Evolutionary conservation across 441 rosid genomes (phyloP).

Genomic region (Mallotus repandus): DNA sequence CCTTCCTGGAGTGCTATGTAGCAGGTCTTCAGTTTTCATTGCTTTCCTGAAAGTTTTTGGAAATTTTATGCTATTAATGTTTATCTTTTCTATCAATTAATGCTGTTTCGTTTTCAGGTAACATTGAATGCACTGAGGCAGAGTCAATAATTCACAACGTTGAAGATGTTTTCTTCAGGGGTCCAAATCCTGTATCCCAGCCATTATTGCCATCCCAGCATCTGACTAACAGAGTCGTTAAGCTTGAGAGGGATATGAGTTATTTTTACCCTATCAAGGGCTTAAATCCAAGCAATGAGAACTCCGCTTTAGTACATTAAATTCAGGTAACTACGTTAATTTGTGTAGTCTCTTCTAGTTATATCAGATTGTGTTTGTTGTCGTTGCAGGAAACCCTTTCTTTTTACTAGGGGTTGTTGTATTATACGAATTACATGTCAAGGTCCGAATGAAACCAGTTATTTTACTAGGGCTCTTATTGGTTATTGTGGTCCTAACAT

Average conservation of each 20-base stretch:
- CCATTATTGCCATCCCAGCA: conserved; percentile 69
- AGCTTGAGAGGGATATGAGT: conserved; percentile 54
- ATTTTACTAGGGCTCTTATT: no score
- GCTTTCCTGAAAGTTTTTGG: background rate
- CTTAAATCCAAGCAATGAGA: conserved; percentile 72
- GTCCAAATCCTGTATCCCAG: conserved; percentile 55
- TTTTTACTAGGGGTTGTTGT: background rate
- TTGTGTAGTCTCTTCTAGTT: background rate
- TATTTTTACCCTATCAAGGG: conserved; percentile 59
- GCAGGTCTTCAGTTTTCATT: conserved; percentile 49
- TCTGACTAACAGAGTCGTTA: conserved; percentile 62
- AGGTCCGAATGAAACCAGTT: background rate
- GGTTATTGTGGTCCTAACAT: no score
- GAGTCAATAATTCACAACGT: conserved; percentile 55
- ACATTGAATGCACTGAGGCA: conserved; percentile 65
- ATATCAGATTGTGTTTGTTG: background rate
- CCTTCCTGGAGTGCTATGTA: conserved; percentile 74
- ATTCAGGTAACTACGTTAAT: conserved; percentile 60
- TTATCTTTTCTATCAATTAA: conserved; percentile 7
- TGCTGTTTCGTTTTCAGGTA: conserved; percentile 46
- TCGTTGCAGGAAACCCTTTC: background rate
- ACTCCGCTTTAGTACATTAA: conserved; percentile 77
- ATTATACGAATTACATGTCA: background rate
- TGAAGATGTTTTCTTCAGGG: conserved; percentile 62
- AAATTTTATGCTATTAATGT: background rate